Evolutionary conservation across 345 rosid genomes (phyloP).

Genomic region (Draba incana): DNA sequence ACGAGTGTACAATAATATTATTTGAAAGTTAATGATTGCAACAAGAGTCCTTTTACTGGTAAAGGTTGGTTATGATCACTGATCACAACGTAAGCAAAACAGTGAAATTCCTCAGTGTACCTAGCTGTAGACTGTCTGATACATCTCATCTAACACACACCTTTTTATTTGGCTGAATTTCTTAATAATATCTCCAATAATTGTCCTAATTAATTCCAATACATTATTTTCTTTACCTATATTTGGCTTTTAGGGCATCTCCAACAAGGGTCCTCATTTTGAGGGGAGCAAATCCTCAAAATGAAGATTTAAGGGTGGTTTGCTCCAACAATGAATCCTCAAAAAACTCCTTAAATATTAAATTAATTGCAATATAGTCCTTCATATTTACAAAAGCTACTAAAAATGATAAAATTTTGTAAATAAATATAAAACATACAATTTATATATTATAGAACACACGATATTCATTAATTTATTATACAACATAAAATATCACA

Average conservation of each 20-base stretch:
- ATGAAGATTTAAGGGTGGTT: too few relatives aligned
- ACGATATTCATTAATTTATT: too few relatives aligned
- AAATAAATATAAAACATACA: too few relatives aligned
- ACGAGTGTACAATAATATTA: constrained; percentile 14
- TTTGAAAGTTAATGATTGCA: constrained; percentile 36
- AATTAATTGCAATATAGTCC: too few relatives aligned
- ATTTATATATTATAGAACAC: too few relatives aligned
- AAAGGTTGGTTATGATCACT: constrained; percentile 42
- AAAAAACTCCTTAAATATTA: too few relatives aligned
- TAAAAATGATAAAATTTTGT: too few relatives aligned
- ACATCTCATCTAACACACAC: constrained; percentile 36
- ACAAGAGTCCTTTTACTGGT: constrained; percentile 34
- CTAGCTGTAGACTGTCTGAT: constrained; percentile 42
- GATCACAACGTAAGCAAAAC: constrained; percentile 42
- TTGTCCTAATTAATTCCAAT: constrained; percentile 26
- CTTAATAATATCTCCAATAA: constrained; percentile 32
- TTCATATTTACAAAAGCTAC: too few relatives aligned
- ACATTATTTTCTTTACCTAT: constrained; percentile 11
- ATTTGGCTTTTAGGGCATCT: neutral
- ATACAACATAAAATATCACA: too few relatives aligned
- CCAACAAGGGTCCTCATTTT: too few relatives aligned
- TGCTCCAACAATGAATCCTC: too few relatives aligned
- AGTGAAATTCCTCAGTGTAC: constrained; percentile 28
- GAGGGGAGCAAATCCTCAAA: too few relatives aligned
- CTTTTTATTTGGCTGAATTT: constrained; percentile 18